phyloP scores from a whole-genome alignment of 1,284 basidiomycete genomes.

The Agroathelia rolfsii region DNA sequence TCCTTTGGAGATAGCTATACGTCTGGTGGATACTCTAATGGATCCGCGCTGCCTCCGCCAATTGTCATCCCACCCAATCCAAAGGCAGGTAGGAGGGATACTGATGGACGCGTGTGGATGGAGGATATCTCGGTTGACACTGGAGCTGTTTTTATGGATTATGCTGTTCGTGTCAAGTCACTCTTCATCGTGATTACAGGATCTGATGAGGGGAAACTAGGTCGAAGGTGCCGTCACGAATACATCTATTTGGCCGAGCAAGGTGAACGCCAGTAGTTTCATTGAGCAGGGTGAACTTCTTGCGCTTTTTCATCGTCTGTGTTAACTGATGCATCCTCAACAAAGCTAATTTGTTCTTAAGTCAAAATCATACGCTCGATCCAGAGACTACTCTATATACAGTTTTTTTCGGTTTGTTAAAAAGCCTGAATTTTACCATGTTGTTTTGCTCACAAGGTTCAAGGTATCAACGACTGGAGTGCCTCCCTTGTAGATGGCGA shows the following conservation, averaged over 20 bases:
- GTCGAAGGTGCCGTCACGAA: slow-evolving; percentile 29
- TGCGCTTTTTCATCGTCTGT: background rate
- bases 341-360: slow-evolving; percentile 17
- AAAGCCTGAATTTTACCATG: too few species aligned
- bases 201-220: too few species aligned
- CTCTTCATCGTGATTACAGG: slow-evolving; percentile 4
- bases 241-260: slow-evolving; percentile 25
- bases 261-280: slow-evolving; percentile 24
- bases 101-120: slow-evolving; percentile 29
- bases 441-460: too few species aligned
- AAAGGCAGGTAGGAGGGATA: slow-evolving; percentile 26
- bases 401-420: slow-evolving; percentile 29
- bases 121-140: slow-evolving; percentile 18
- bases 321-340: background rate
- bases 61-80: slow-evolving; percentile 23
- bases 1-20: slow-evolving; percentile 35
- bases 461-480: too few species aligned
- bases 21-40: slow-evolving; percentile 21
- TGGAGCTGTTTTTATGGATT: slow-evolving; percentile 17
- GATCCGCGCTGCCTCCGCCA: slow-evolving; percentile 20
- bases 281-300: slow-evolving; percentile 21
- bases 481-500: slow-evolving; percentile 17
- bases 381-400: slow-evolving; percentile 23
- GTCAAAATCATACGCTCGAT: slow-evolving; percentile 17
- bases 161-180: slow-evolving; percentile 13